Evolutionary conservation across 768 basidiomycete species (phyloP), one percentile per base, ranked within the genome.

Genomic region (Tylopilus balloui): DNA sequence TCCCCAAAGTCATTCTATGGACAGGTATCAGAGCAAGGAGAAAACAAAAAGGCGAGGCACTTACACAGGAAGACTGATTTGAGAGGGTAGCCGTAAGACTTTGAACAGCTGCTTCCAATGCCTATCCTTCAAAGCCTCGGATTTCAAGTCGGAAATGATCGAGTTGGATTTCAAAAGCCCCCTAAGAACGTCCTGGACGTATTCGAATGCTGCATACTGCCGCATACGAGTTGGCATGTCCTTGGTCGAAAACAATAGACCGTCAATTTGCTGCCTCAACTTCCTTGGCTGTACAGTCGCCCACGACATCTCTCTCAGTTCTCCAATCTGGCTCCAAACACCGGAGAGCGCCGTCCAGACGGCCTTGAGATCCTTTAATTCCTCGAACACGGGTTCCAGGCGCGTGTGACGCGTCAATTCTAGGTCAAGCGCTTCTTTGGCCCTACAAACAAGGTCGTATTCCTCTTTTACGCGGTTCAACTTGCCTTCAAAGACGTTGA

Each of bases 191-290:
- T 99, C 95, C 63, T 98, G 94, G 2, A 98, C 92, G 66, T 90
- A 94, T 74, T 98, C 96, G 63, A 97, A 99, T 0, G 96, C 96
- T 9, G 93, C 91, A 67, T 99, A 99, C 65, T 99, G 96, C 45
- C 96, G 81, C 96, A 98, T 99, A 52, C 94, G 78, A 31, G 91
- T 95, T 1, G 96, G 96, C 95, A 99, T 97, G 41, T 98, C 95
- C 72, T 93, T 91, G 20, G 95, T 97, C n/a, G 92, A 92, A 21
- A 80, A 75, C 44, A 98, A 70, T 39, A 98, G 76, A n/a, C 80
- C 83, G 60, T 99, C 95, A 46, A 99, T 84, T 55, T 92, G 88
- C 61, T 94, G 90, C 58, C 96, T 84, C 49, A 99, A 65, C 70
- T 98, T 98, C 60, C 96, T 83, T 20, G 96, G 90, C 62, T 94